These are phyloP conservation scores for Polygonum aviculare DNA, from an alignment of 148 eudicot genomes.

Conservation along the genomic window DNA sequence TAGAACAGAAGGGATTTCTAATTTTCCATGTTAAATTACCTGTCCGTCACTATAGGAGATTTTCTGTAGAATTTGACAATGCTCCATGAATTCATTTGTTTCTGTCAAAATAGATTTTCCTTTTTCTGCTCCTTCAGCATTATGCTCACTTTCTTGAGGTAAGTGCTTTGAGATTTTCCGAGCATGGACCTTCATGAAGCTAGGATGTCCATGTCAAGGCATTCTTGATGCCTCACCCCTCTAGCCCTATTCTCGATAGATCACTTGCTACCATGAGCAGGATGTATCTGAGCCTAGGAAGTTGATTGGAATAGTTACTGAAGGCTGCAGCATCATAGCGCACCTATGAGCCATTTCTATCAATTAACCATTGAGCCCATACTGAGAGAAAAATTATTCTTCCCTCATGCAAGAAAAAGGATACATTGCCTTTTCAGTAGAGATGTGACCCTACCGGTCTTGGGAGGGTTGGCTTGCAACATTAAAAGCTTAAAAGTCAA, in stretches of 20 bases:
- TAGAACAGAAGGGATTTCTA: background rate
- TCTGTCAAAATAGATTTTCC: background rate
- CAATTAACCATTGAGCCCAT: background rate
- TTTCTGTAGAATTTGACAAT: background rate
- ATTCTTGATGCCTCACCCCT: background rate
- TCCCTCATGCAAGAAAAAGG: background rate
- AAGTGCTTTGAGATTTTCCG: background rate
- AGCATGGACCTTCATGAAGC: background rate
- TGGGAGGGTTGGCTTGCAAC: background rate
- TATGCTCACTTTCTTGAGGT: background rate
- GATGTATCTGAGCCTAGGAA: background rate
- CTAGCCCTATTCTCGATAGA: background rate
- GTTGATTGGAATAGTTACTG: background rate
- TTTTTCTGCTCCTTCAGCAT: background rate
- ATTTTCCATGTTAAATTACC: background rate
- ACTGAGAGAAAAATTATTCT: background rate
- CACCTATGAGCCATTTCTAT: background rate
- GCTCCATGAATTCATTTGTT: background rate
- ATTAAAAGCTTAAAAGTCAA: background rate
- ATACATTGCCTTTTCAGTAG: background rate
- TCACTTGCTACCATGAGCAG: background rate
- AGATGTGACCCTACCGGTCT: background rate
- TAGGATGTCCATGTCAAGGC: background rate
- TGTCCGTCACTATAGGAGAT: background rate
- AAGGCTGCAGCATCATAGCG: too few species aligned